Conservation (phyloP, 164 flowering plant genomes). For the Chimonanthus salicifolius region DNA sequence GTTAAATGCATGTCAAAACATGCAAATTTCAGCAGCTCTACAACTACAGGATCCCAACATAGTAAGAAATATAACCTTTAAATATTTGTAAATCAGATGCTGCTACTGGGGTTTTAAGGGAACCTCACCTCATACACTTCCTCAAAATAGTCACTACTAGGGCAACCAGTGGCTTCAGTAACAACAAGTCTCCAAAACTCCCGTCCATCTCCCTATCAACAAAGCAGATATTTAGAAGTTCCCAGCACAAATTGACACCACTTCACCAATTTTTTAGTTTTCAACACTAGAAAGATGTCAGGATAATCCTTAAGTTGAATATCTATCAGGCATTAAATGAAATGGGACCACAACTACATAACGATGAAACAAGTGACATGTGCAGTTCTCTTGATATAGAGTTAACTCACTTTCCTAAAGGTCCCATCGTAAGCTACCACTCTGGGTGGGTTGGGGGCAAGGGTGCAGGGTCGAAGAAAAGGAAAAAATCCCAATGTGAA, state of each 20-base stretch:
- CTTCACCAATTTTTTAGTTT: background rate
- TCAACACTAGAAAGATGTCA: background rate
- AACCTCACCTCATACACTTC: conserved; percentile 81
- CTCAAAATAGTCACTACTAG: conserved; percentile 67
- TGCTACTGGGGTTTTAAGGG: background rate
- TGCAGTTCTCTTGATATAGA: no score
- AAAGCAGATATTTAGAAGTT: background rate
- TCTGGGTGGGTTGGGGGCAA: no score
- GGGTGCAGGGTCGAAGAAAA: no score
- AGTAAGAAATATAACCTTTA: background rate
- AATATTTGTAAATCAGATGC: background rate
- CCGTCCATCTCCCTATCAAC: conserved; percentile 82
- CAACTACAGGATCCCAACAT: background rate
- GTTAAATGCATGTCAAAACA: background rate
- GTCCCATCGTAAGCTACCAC: no score
- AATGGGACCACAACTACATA: background rate
- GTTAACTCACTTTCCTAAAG: no score
- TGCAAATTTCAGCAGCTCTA: background rate
- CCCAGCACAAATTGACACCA: background rate
- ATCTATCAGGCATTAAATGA: background rate
- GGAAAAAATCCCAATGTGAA: no score
- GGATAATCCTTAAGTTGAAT: background rate
- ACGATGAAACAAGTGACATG: background rate
- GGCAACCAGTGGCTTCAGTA: conserved; percentile 89
- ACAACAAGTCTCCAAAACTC: conserved; percentile 92